Evolutionary conservation across 108 stramenopile genomes (phyloP).

Genomic region (Skeletonema costatum): DNA sequence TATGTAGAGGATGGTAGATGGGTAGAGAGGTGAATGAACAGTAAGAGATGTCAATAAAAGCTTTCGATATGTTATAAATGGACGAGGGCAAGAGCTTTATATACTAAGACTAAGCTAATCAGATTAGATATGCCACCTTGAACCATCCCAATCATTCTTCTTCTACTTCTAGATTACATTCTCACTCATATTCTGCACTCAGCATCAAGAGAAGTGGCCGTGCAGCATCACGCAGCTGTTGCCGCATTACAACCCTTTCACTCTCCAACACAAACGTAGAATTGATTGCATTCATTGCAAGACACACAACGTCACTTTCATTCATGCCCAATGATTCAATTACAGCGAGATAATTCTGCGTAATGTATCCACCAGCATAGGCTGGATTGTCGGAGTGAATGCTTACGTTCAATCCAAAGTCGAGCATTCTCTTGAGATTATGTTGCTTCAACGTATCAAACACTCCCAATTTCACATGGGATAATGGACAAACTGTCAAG

Average conservation of each 20-base stretch:
- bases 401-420: slow-evolving; percentile 36
- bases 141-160: no score
- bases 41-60: no score
- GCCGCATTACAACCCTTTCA: slow-evolving; percentile 20
- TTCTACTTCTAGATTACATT: no score
- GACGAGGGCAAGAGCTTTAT: no score
- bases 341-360: slow-evolving; percentile 30
- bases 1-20: no score
- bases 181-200: no score
- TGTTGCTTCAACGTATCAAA: slow-evolving; percentile 46
- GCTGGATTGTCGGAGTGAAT: slow-evolving; percentile 52
- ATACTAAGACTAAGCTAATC: no score
- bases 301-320: slow-evolving; percentile 21
- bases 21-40: no score
- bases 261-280: slow-evolving; percentile 16
- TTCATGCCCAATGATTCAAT: slow-evolving; percentile 14
- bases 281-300: slow-evolving; percentile 44
- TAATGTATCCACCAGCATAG: slow-evolving; percentile 55
- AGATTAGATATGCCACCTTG: no score
- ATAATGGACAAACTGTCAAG: slow-evolving; percentile 48
- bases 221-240: slow-evolving; percentile 11
- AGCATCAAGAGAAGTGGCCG: no score
- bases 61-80: no score
- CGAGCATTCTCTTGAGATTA: slow-evolving; percentile 28
- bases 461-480: slow-evolving; percentile 47